Evolutionary conservation across 2,329 filamentous ascomycete genomes (phyloP).

Genomic region (Monilinia laxa): DNA sequence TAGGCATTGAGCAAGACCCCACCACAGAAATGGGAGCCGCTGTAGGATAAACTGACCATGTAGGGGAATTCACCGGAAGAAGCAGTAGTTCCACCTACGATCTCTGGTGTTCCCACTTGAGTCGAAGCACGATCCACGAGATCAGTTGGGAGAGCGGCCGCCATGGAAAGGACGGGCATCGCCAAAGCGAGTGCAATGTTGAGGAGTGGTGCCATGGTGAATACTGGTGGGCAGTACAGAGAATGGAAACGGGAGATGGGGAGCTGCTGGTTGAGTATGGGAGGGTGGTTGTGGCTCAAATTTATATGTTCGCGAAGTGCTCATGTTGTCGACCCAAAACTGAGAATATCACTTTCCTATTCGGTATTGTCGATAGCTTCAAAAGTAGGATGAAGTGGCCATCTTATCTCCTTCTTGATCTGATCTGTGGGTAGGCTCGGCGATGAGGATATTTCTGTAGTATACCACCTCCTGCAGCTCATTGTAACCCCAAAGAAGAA

Average conservation of each 20-base stretch:
- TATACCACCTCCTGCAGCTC: not conserved
- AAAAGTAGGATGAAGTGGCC: not conserved
- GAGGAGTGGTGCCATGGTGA: slow-evolving; percentile 15
- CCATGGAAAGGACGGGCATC: slow-evolving; percentile 13
- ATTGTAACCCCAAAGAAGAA: slow-evolving; percentile 7
- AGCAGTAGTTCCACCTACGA: slow-evolving; percentile 28
- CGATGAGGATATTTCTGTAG: not conserved
- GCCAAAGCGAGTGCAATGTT: slow-evolving; percentile 1
- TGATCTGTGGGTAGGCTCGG: not conserved
- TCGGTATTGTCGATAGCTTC: not conserved
- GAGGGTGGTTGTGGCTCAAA: not conserved
- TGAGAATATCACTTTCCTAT: slow-evolving; percentile 8
- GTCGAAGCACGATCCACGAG: not conserved
- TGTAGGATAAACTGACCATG: slow-evolving; percentile 27
- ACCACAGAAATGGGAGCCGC: slow-evolving; percentile 30
- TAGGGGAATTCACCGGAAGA: slow-evolving; percentile 31
- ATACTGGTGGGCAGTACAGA: not conserved
- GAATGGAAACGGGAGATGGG: not conserved
- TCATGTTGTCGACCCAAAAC: not conserved
- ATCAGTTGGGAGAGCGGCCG: not conserved
- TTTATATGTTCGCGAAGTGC: not conserved
- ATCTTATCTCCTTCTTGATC: slow-evolving; percentile 15
- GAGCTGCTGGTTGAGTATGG: not conserved
- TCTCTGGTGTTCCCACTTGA: not conserved
- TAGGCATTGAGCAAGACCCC: slow-evolving; percentile 31